Conservation (phyloP, 2,329 filamentous ascomycete genomes). For the Ilyonectria sp. region DNA sequence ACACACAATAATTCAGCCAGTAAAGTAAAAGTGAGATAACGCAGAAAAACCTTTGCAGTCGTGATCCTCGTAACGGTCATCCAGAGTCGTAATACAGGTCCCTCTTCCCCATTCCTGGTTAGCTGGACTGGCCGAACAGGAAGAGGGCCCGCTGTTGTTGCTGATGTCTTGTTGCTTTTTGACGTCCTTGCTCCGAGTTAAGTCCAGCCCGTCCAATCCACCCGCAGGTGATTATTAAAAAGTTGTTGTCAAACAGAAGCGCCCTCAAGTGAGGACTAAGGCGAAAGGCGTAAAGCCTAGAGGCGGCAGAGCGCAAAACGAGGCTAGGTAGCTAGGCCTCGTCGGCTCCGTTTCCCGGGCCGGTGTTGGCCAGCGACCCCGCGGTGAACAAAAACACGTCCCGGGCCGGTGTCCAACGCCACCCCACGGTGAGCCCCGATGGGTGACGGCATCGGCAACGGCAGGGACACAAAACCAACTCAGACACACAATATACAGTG, state of each 20-base stretch:
- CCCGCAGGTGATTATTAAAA: conserved; percentile 41
- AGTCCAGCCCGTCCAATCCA: conserved; percentile 30
- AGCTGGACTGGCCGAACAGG: not conserved
- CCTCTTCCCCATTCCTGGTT: conserved; percentile 3
- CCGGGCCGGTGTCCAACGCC: conserved; percentile 28
- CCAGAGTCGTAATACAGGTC: conserved; percentile 48
- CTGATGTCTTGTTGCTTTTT: conserved; percentile 24
- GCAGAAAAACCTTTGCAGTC: conserved; percentile 40
- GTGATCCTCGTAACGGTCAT: conserved; percentile 49
- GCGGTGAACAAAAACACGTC: conserved; percentile 27
- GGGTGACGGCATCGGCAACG: conserved; percentile 18
- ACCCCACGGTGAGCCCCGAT: conserved; percentile 27
- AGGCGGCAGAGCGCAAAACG: conserved; percentile 16
- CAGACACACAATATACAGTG: conserved; percentile 22
- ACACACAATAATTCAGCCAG: conserved; percentile 43
- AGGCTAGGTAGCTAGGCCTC: conserved; percentile 20
- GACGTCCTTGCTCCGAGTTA: conserved; percentile 24
- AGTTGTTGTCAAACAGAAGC: conserved; percentile 34
- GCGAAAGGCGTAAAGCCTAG: conserved; percentile 25
- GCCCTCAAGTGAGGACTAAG: conserved; percentile 25
- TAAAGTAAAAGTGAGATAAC: conserved; percentile 36
- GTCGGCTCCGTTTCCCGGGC: conserved; percentile 35
- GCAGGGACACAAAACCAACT: conserved; percentile 28
- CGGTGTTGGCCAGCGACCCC: conserved; percentile 21
- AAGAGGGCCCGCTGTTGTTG: not conserved